Base-by-base conservation (phyloP, 2,329 filamentous ascomycete genomes). In the Coniella lustricola region DNA sequence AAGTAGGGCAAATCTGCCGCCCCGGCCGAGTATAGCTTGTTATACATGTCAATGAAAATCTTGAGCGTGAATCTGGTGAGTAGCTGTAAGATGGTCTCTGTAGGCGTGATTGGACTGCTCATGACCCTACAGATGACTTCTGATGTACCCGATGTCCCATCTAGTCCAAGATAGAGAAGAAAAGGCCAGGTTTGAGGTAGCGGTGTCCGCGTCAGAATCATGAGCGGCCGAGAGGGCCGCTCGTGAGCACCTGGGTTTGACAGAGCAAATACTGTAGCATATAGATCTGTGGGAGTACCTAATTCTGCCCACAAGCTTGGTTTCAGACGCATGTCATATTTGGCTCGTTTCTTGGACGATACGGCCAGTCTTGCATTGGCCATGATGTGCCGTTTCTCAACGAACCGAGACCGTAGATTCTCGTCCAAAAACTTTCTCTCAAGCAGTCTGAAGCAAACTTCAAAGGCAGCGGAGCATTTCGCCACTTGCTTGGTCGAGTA, bases 401-500 rank as follows among this genome's bases (percentile, higher is more conserved):
- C 73, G 52, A 87, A 87, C 0, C 77, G 78, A 0, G 93, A 87
- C 48, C 87, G 76, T 2, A 97, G 72, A 60, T 89, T 71, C 1
- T 82, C 75, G 60, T 96, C 80, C 4, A 98, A 71, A 51, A 84
- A 81, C 2, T 77, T 77, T 46, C 76, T 75, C 50, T 79, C 72
- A 41, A 84, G 73, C 14, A 98, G 73, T 53, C 81, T 63, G 1
- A 89, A 62, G 59, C 90, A 96, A 44, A 85, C 80, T 59, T 90
- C 80, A 62, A 91, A 97, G 0, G 93, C 91, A 3, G 90, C 91
- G 0, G 90, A 88, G 55, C 87, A 88, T 64, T 93, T 94, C 4
- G 93, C 91, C 16, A 85, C 68, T 25, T 82, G 74, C 64, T 95
- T 97, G 49, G 76, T 87, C 7, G 71, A 63, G 48, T 84, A 79